Evolutionary conservation across 768 basidiomycete species (phyloP).

Genomic region (Trichaptum fuscoviolaceum): DNA sequence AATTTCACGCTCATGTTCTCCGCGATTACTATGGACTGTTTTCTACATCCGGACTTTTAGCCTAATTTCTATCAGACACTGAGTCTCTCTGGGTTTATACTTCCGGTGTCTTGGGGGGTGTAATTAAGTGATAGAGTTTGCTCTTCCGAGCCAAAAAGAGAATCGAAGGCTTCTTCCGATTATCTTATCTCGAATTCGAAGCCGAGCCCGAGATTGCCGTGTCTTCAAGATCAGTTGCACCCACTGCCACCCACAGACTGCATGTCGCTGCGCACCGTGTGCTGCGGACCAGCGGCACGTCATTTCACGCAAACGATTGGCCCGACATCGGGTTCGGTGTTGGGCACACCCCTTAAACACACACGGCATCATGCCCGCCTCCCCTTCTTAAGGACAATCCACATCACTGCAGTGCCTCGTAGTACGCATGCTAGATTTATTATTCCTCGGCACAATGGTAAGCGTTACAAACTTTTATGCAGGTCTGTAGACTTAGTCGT

Average conservation of each 20-base stretch:
- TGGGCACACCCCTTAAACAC: not conserved
- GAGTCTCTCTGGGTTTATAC: too few species aligned
- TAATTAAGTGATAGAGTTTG: too few species aligned
- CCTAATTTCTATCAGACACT: too few species aligned
- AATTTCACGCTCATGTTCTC: too few species aligned
- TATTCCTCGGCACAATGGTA: not conserved
- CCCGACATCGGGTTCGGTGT: not conserved
- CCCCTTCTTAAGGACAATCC: not conserved
- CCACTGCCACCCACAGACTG: too few species aligned
- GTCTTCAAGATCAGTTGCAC: too few species aligned
- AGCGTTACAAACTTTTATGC: not conserved
- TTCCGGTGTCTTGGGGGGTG: too few species aligned
- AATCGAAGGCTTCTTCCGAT: not conserved
- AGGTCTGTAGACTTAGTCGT: not conserved
- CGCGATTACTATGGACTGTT: too few species aligned
- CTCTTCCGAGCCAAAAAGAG: not conserved
- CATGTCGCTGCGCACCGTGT: not conserved
- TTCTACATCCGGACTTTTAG: too few species aligned
- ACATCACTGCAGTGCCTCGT: not conserved
- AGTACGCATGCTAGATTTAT: not conserved
- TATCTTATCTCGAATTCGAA: not conserved
- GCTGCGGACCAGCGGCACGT: not conserved
- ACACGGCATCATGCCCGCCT: too few species aligned
- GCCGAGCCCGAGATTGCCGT: too few species aligned
- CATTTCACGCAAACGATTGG: not conserved